Conservation (phyloP, 768 basidiomycete genomes). For the Polyporus arcularius region DNA sequence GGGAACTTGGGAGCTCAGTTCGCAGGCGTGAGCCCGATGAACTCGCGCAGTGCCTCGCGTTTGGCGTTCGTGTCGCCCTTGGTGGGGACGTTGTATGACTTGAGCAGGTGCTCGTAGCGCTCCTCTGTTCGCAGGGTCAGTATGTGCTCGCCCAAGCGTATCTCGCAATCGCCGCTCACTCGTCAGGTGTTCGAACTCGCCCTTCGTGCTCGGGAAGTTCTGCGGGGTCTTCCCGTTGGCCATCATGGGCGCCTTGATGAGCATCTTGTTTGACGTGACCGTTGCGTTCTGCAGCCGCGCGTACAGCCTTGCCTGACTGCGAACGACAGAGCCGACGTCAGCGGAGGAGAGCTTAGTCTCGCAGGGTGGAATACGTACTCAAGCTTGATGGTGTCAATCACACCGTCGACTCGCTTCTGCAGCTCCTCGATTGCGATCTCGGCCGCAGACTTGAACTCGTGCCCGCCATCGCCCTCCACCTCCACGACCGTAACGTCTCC, state of each 20-base stretch:
- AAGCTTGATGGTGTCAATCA: conserved; percentile 33
- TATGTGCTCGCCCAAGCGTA: background rate
- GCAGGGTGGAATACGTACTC: conserved; percentile 32
- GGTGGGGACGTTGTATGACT: conserved; percentile 34
- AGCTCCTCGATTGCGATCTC: conserved; percentile 34
- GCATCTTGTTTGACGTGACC: conserved; percentile 34
- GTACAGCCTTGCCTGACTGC: conserved; percentile 40
- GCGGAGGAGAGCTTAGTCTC: background rate
- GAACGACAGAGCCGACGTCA: background rate
- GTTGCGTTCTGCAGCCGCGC: conserved; percentile 38
- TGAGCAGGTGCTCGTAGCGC: conserved; percentile 40
- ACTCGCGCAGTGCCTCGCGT: conserved; percentile 38
- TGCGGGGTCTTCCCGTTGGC: conserved; percentile 37
- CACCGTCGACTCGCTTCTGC: conserved; percentile 37
- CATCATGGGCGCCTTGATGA: conserved; percentile 32
- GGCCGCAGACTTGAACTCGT: conserved; percentile 30
- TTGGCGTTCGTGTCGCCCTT: conserved; percentile 44
- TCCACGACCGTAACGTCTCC: conserved; percentile 10
- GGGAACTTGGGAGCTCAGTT: conserved; percentile 31
- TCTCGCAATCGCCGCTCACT: conserved; percentile 30
- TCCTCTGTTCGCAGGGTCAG: conserved; percentile 35
- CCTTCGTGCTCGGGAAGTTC: conserved; percentile 40
- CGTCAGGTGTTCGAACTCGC: conserved; percentile 49
- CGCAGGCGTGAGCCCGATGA: conserved; percentile 36
- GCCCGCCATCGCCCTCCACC: conserved; percentile 26